Evolutionary conservation across 805 yeast genomes (phyloP).

Genomic region (Candida methanosorbosa): DNA sequence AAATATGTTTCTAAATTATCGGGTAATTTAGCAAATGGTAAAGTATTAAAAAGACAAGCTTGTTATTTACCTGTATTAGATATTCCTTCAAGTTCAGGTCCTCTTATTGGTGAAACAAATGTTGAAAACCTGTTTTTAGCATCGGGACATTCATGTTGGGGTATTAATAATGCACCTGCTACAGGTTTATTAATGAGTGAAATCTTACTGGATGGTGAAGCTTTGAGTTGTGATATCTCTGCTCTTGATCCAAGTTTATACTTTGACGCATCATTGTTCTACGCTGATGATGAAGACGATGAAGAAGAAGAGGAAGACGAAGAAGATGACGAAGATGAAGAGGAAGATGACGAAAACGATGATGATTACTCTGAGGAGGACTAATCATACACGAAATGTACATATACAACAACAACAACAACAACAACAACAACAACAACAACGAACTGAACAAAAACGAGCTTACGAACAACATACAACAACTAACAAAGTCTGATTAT

Average conservation of each 20-base stretch:
- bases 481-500: neutral
- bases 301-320: constrained; percentile 19
- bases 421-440: neutral
- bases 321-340: constrained; percentile 12
- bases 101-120: constrained; percentile 89
- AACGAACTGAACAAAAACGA: too few species aligned
- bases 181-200: constrained; percentile 94
- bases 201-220: constrained; percentile 74
- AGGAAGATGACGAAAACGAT: constrained; percentile 11
- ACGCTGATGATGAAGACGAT: constrained; percentile 24
- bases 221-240: constrained; percentile 65
- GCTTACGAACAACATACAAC: too few species aligned
- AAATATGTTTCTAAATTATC: constrained; percentile 72
- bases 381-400: too few species aligned
- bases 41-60: constrained; percentile 78
- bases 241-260: constrained; percentile 81
- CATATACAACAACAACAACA: too few species aligned
- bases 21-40: constrained; percentile 62
- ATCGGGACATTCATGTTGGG: constrained; percentile 98
- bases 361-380: constrained; percentile 9
- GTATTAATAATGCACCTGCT: constrained; percentile 94
- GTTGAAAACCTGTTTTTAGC: constrained; percentile 73
- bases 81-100: constrained; percentile 88
- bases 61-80: constrained; percentile 93
- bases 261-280: constrained; percentile 57